Conservation (phyloP, 225 moss, liverwort and hornwort species). For the Sphagnum contortum region DNA sequence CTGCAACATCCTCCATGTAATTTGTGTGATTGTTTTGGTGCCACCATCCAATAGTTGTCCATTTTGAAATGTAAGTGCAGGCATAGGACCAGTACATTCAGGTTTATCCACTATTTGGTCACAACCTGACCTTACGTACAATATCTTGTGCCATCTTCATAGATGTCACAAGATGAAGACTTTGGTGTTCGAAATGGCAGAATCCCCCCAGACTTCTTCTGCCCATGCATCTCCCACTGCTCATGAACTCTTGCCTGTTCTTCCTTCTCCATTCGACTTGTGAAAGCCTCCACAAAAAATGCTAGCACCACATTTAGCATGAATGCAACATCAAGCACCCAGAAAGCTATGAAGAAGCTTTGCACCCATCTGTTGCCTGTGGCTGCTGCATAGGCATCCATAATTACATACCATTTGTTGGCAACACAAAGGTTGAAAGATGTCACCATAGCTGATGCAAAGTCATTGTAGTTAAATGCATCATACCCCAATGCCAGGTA, state of each 20-base stretch:
- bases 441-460: slow-evolving; percentile 63
- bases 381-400: slow-evolving; percentile 64
- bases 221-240: slow-evolving; percentile 17
- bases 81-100: too few relatives aligned
- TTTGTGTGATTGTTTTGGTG: too few relatives aligned
- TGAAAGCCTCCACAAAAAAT: slow-evolving; percentile 61
- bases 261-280: slow-evolving; percentile 45
- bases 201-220: slow-evolving; percentile 27
- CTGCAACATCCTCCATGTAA: too few relatives aligned
- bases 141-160: slow-evolving; percentile 13
- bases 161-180: slow-evolving; percentile 35
- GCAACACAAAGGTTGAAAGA: slow-evolving; percentile 79
- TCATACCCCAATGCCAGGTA: slow-evolving; percentile 46
- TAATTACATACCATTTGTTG: slow-evolving; percentile 86
- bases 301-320: slow-evolving; percentile 78
- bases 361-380: slow-evolving; percentile 45
- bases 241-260: slow-evolving; percentile 28
- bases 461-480: slow-evolving; percentile 75
- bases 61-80: too few relatives aligned
- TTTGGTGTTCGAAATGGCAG: slow-evolving; percentile 31
- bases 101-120: too few relatives aligned
- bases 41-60: too few relatives aligned
- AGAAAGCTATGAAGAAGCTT: slow-evolving; percentile 61
- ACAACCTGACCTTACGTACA: too few relatives aligned
- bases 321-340: slow-evolving; percentile 60